Evolutionary conservation across 176 grass and related monocot species (phyloP), one percentile per base, ranked within the genome.

Genomic region (Raddia guianensis): DNA sequence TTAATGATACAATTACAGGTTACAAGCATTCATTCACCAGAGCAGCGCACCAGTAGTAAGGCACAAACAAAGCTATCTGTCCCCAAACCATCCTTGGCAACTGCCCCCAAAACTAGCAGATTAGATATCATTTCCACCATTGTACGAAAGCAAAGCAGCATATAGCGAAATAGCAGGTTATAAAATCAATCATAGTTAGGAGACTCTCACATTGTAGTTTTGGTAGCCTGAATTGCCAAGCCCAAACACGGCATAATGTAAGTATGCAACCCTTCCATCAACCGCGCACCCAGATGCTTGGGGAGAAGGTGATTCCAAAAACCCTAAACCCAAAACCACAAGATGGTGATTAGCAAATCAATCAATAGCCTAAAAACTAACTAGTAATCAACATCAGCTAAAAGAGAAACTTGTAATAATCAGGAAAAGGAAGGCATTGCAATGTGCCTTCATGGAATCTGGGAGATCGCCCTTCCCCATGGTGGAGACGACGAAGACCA

Each of bases 171-270:
- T 68, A 60, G 13, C 6, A 84, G 62, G 53, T 14, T 84, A 46
- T 54, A 69, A 37, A 40, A 42, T 70, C 8, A 40, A 42, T 70
- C 8, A 13, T 18, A 49, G 16, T 18, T 9, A 51, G 65, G 56
- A 52, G 9, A 13, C 83, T 91, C 83, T 91, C 68, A 94, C 95
- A 79, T 94, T 98, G 83, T 98, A 98, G 82, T 98, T 98, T 66
- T 93, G 92, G 81, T 94, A 98, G 6, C 92, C 92, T 21, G 95
- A 98, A 85, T 98, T 92, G 5, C 92, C 88, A 9, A 98, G 83
- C 16, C 95, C 95, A 85, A 98, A 95, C 37, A 98, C 95, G 16
- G 95, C 88, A 84, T 91, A 87, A 15, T 44, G 72, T 72, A 95
- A 37, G 7, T 86, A 15, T 44, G 72, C 68, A 95, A 37, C 9